phyloP scores from a whole-genome alignment of 139 green algal genomes.

The Coccomyxa sp. region DNA sequence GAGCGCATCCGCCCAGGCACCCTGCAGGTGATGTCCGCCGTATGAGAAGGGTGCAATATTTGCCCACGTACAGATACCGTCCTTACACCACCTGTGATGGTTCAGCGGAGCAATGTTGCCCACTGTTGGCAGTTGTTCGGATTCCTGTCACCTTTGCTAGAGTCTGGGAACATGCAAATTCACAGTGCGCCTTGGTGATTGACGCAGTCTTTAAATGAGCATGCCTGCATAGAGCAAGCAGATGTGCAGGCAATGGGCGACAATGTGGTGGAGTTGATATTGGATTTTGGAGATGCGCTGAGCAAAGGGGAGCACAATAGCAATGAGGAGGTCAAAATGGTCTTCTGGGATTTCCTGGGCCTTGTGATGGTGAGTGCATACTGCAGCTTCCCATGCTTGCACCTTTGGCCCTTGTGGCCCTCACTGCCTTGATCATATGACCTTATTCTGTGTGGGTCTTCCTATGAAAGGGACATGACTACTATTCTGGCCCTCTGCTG shows the following conservation, averaged over 20 bases:
- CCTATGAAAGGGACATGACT: background rate
- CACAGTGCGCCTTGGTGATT: no score
- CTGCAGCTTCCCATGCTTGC: background rate
- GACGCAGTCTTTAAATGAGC: background rate
- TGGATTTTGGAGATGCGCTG: constrained; percentile 34
- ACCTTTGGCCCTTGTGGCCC: background rate
- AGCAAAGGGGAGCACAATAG: background rate
- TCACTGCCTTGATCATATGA: background rate
- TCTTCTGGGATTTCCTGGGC: constrained; percentile 35
- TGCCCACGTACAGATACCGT: no score
- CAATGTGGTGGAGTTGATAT: constrained; percentile 29
- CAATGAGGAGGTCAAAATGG: background rate
- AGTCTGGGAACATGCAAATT: no score
- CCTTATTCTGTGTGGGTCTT: background rate
- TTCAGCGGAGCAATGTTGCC: no score
- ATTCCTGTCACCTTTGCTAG: background rate
- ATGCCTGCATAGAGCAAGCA: background rate
- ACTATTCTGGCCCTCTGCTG: background rate
- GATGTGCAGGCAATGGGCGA: constrained; percentile 45
- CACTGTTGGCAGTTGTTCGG: background rate
- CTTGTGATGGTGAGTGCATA: constrained; percentile 24
- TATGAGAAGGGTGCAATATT: no score
- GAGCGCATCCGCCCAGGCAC: constrained; percentile 50
- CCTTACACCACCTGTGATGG: no score
- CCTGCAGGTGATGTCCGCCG: constrained; percentile 59